phyloP scores from a whole-genome alignment of 306 rosid species.

The Crataegus laevigata region DNA sequence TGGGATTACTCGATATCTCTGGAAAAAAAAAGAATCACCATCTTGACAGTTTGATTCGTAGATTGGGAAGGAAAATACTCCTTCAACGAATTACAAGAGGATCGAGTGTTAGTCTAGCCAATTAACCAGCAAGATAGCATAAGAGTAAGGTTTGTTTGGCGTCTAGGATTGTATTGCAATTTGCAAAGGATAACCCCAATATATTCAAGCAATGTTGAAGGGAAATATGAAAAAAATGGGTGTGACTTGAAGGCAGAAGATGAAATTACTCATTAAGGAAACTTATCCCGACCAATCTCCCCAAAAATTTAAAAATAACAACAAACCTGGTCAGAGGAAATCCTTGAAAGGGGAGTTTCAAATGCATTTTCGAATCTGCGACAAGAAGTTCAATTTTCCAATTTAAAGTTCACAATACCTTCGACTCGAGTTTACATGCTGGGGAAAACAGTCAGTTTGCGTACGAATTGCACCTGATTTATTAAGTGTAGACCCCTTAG shows the following conservation, averaged over 20 bases:
- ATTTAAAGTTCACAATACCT: conserved; percentile 25
- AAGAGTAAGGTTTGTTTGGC: background rate
- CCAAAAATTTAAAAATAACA: conserved; percentile 2
- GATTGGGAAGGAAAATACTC: conserved; percentile 75
- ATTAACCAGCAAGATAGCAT: background rate
- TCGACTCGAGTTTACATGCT: conserved; percentile 21
- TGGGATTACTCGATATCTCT: too few species aligned
- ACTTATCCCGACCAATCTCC: too few species aligned
- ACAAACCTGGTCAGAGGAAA: conserved; percentile 73
- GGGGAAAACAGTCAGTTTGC: conserved; percentile 10
- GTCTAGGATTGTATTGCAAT: too few species aligned
- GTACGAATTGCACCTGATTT: conserved; percentile 23
- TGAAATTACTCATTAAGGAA: too few species aligned
- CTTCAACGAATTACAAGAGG: conserved; percentile 29
- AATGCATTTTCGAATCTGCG: background rate
- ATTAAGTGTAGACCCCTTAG: conserved; percentile 36
- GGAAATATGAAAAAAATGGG: too few species aligned
- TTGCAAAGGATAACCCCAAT: too few species aligned
- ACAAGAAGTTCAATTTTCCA: background rate
- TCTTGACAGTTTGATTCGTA: conserved; percentile 74
- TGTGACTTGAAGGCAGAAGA: too few species aligned
- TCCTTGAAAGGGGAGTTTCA: conserved; percentile 28
- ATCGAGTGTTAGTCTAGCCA: conserved; percentile 11
- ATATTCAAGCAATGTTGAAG: too few species aligned
- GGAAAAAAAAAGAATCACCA: conserved; percentile 20